Conservation (phyloP, 1,139 yeast genomes). For the Zygosaccharomyces pseudobailii region DNA sequence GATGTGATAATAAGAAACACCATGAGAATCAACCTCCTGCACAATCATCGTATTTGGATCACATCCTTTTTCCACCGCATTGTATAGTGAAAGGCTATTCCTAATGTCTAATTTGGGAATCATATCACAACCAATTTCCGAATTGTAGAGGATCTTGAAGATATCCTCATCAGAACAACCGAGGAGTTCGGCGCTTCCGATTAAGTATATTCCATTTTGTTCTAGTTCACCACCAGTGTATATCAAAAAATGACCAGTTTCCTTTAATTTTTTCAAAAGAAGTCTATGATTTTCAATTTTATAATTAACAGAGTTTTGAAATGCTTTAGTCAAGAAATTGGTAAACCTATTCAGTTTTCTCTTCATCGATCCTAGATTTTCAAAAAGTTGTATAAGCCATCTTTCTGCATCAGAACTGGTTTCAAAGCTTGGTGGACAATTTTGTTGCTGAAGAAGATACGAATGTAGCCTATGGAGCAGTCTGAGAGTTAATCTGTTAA, state of each 20-base stretch:
- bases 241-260: conserved; percentile 71
- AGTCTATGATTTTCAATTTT: conserved; percentile 53
- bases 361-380: conserved; percentile 78
- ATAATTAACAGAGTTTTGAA: conserved; percentile 72
- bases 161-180: conserved; percentile 37
- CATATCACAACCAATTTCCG: conserved; percentile 37
- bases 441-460: conserved; percentile 68
- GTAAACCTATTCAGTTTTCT: conserved; percentile 80
- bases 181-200: conserved; percentile 37
- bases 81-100: conserved; percentile 30
- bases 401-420: conserved; percentile 60
- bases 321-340: conserved; percentile 60
- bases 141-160: conserved; percentile 34
- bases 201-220: conserved; percentile 52
- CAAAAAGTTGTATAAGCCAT: conserved; percentile 80
- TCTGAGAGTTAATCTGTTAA: conserved; percentile 59
- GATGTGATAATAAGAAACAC: conserved; percentile 26
- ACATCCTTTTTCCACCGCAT: conserved; percentile 24
- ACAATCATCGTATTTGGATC: conserved; percentile 23
- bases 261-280: conserved; percentile 48
- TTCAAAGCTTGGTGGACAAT: conserved; percentile 52
- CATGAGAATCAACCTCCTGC: conserved; percentile 23
- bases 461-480: conserved; percentile 64
- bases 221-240: conserved; percentile 67
- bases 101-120: conserved; percentile 31